Conservation (phyloP, 2,329 filamentous ascomycete species). For the Leptographium procerum region DNA sequence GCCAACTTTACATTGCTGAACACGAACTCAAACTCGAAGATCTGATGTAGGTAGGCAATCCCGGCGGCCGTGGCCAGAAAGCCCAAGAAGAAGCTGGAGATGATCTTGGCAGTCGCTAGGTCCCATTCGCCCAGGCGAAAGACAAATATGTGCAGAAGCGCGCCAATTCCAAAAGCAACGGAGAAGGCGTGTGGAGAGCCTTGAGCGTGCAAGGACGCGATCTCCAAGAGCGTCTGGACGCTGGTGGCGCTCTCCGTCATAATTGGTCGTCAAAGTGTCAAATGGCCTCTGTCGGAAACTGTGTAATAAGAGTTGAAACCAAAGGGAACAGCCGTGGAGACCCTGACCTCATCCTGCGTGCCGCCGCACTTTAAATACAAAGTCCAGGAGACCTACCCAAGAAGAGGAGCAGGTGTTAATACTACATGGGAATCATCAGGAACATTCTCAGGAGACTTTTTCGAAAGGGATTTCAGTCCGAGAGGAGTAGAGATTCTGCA, state of each 20-base stretch:
- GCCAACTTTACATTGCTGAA: neutral
- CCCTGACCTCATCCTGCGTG: no score
- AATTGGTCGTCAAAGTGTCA: no score
- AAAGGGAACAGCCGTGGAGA: no score
- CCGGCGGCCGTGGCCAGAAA: neutral
- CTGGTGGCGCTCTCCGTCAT: neutral
- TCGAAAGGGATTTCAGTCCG: no score
- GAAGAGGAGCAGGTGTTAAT: no score
- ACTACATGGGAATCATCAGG: no score
- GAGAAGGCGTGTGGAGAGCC: neutral
- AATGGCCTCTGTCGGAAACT: no score
- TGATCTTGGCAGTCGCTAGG: neutral
- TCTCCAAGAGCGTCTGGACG: neutral
- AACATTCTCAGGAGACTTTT: no score
- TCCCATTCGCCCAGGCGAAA: conserved; percentile 7
- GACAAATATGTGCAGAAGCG: conserved; percentile 5
- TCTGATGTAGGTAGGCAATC: neutral
- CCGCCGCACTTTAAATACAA: no score
- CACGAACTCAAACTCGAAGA: neutral
- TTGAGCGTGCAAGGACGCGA: neutral
- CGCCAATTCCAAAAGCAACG: conserved; percentile 2
- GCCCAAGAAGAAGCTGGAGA: neutral
- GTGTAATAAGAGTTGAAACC: no score
- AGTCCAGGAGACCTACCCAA: no score
- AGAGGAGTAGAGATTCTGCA: no score